These are phyloP conservation scores for Coprinellus micaceus DNA, from an alignment of 768 basidiomycete species.

Conservation along the genomic window DNA sequence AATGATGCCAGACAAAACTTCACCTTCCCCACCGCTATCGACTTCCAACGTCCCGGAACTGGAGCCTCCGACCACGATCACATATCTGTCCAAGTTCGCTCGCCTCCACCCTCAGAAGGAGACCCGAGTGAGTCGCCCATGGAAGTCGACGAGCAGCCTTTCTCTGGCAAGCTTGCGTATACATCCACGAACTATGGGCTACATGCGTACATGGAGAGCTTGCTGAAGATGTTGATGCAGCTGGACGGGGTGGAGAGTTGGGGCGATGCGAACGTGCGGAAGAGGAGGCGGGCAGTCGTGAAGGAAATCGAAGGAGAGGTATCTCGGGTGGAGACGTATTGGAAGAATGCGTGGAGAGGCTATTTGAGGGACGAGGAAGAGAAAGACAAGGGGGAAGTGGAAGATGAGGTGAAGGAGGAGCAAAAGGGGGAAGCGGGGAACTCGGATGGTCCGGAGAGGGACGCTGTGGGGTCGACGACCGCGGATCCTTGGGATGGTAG, in stretches of 20 bases:
- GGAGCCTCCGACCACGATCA: slow-evolving; percentile 25
- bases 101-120: slow-evolving; percentile 16
- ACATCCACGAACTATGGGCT: slow-evolving; percentile 57
- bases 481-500: too few species aligned
- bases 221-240: slow-evolving; percentile 58
- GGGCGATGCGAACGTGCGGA: slow-evolving; percentile 52
- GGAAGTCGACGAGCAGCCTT: slow-evolving; percentile 14
- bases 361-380: slow-evolving; percentile 18
- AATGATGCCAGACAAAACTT: slow-evolving; percentile 39
- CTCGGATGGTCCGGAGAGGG: too few species aligned
- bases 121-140: slow-evolving; percentile 19
- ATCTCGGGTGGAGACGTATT: slow-evolving; percentile 44
- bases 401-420: not conserved
- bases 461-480: too few species aligned
- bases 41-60: slow-evolving; percentile 42
- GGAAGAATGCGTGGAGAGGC: slow-evolving; percentile 36
- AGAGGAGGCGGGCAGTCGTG: slow-evolving; percentile 49
- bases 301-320: slow-evolving; percentile 59
- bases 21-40: slow-evolving; percentile 40
- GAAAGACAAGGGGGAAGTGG: not conserved
- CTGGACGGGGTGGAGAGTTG: slow-evolving; percentile 68
- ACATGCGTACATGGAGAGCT: slow-evolving; percentile 58
- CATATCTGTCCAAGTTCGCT: slow-evolving; percentile 23
- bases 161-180: slow-evolving; percentile 51
- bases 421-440: not conserved